Evolutionary conservation across 805 yeast genomes (phyloP), one percentile per base, ranked within the genome.

Genomic region (Wickerhamiella siamensis): DNA sequence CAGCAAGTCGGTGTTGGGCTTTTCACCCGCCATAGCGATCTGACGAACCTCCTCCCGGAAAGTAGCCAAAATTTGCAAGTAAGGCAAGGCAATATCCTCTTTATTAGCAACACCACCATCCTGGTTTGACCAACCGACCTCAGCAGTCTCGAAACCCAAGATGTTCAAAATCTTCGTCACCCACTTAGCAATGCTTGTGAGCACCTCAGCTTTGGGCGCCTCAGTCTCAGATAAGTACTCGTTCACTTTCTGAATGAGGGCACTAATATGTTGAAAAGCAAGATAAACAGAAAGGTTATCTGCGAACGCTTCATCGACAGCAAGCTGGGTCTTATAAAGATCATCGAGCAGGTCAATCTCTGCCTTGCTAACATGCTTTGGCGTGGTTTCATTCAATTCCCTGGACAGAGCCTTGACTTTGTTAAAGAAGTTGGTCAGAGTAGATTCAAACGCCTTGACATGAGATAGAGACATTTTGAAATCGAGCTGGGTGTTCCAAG

Each of bases 401-500:
- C 70, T 62, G 42, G 74, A 70, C 49, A 84, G 67, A 3, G 96
- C 96, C 51, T 94, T 72, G n/a, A 84, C 79, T 41, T 74, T 83
- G 34, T 79, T 75, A 70, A 91, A 91, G 58, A 82, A 88, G 58
- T 86, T 91, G 48, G 75, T 75, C 40, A 86, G 60, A 1, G 86
- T 62, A 3, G 79, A 65, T 63, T 91, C 97, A 35, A 74, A 64
- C 2, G 87, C 67, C 60, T 71, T 77, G 21, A 83, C 94, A 58
- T 88, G 95, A 42, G 68, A 64, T 43, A 91, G 66, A 37, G 79
- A 66, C 55, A 81, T 88, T 62, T 88, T 88, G 66, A 91, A 91
- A 59, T 91, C 99, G 38, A 91, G 65, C 48, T 84, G 91, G 55
- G 74, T 77, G 55, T 86, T 88, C 98, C 98, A 91, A 53, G 79